phyloP scores from a whole-genome alignment of 176 grass and related monocot genomes.

The Paspalum vaginatum region DNA sequence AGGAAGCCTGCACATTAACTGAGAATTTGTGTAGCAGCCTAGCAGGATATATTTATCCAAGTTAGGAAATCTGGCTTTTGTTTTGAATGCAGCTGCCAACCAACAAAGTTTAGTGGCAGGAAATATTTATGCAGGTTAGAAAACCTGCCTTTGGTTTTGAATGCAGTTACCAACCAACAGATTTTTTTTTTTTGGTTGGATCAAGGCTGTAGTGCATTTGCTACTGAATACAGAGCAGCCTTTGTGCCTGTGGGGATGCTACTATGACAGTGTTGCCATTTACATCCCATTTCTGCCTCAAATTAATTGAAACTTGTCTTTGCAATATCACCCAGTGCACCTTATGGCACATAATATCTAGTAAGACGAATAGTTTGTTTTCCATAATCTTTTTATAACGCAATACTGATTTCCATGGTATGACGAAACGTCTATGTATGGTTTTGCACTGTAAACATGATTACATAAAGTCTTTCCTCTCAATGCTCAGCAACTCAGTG shows the following conservation, averaged over 20 bases:
- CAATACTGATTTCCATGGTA: slow-evolving; percentile 9
- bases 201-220: not conserved
- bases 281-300: not conserved
- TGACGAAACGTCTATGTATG: not conserved
- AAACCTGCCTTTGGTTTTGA: not conserved
- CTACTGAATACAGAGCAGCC: not conserved
- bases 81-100: slow-evolving; percentile 7
- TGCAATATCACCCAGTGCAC: not conserved
- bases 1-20: not conserved
- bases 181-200: not conserved
- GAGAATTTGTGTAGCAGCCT: not conserved
- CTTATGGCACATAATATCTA: not conserved
- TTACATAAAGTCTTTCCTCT: slow-evolving; percentile 1
- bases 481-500: not conserved
- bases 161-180: slow-evolving; percentile 12
- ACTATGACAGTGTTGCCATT: not conserved
- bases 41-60: not conserved
- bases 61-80: not conserved
- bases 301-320: slow-evolving; percentile 4
- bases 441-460: not conserved
- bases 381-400: not conserved
- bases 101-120: not conserved
- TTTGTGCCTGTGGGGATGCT: not conserved
- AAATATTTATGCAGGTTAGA: not conserved
- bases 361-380: not conserved